Conservation (phyloP, 345 rosid species). For the Rubroshorea leprosula region DNA sequence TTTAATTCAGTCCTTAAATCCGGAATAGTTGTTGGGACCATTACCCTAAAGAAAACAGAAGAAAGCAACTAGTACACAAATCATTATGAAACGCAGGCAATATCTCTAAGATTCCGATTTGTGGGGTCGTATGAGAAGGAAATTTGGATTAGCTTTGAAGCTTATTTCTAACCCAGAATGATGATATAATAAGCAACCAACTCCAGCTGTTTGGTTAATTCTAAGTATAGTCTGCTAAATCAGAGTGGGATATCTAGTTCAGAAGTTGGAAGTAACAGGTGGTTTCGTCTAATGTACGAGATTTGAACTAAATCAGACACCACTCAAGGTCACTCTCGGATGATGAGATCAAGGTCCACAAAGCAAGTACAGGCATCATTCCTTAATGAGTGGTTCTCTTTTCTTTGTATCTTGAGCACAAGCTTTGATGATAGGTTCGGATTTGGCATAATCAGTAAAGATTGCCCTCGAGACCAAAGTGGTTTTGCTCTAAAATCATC, state of each 20-base stretch:
- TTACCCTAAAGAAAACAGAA: conserved; percentile 1
- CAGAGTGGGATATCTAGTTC: conserved; percentile 4
- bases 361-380: conserved; percentile 20
- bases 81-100: conserved; percentile 18
- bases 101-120: conserved; percentile 38
- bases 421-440: background rate
- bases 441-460: too few species aligned
- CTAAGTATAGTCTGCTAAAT: background rate
- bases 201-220: conserved; percentile 9
- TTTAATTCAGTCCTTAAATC: background rate
- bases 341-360: conserved; percentile 16
- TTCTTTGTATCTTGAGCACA: conserved; percentile 7
- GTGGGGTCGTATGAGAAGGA: conserved; percentile 23
- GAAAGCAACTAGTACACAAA: conserved; percentile 16
- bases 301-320: conserved; percentile 14
- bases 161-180: background rate
- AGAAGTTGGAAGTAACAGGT: background rate
- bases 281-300: conserved; percentile 9
- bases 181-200: background rate
- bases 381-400: conserved; percentile 27
- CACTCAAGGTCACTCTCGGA: background rate
- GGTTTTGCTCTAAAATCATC: background rate
- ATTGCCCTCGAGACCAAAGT: conserved; percentile 6
- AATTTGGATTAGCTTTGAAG: conserved; percentile 7
- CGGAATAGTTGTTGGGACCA: conserved; percentile 20